These are phyloP conservation scores for Exophiala oligosperma DNA, from an alignment of 2,329 filamentous ascomycete genomes.

Conservation along the genomic window DNA sequence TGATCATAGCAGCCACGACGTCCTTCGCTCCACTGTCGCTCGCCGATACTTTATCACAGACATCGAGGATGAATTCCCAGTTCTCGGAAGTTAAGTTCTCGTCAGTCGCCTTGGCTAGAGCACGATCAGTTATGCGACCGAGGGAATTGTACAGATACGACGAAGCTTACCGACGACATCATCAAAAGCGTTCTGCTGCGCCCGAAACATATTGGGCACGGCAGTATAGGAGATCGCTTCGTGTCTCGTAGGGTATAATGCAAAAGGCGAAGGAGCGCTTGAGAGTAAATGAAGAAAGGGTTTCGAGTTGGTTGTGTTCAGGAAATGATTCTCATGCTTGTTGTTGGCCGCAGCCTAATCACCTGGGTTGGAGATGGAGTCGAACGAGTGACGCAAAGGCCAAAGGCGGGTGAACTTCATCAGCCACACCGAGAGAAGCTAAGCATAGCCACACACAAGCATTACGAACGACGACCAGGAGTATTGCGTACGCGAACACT, in stretches of 20 bases:
- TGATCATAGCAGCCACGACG: constrained; percentile 86
- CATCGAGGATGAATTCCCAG: constrained; percentile 69
- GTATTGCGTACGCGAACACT: too few species aligned
- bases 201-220: constrained; percentile 53
- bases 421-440: not conserved
- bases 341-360: constrained; percentile 49
- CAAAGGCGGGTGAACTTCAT: not conserved
- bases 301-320: not conserved
- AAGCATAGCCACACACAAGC: not conserved
- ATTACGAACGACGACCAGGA: not conserved
- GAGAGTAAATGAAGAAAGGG: not conserved
- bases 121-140: constrained; percentile 28
- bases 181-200: constrained; percentile 68
- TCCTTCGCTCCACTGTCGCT: constrained; percentile 61
- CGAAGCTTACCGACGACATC: constrained; percentile 63
- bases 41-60: constrained; percentile 59
- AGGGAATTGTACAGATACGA: not conserved
- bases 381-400: constrained; percentile 3
- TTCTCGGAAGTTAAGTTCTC: constrained; percentile 92
- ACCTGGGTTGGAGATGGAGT: constrained; percentile 57
- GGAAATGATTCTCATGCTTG: constrained; percentile 51
- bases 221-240: not conserved
- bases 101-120: constrained; percentile 79
- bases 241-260: not conserved
- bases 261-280: not conserved